phyloP scores from a whole-genome alignment of 495 filamentous ascomycete genomes.

The Neurospora pannonica region DNA sequence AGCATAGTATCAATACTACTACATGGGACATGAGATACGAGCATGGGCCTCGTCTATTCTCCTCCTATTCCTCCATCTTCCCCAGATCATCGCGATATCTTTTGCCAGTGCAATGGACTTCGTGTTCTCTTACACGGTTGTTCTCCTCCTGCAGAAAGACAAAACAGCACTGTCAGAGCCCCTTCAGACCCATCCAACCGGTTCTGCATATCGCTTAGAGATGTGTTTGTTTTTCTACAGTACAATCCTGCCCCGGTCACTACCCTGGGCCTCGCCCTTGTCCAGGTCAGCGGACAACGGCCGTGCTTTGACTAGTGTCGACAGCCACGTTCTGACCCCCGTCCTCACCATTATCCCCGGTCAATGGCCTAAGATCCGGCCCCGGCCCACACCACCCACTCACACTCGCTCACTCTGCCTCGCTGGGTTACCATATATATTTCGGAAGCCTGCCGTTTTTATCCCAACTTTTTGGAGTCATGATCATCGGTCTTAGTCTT shows the following conservation, averaged over 20 bases:
- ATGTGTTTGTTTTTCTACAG: neutral
- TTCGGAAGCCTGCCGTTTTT: neutral
- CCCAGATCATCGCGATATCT: neutral
- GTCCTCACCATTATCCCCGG: neutral
- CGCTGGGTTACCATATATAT: neutral
- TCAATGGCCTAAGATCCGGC: neutral
- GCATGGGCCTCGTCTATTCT: neutral
- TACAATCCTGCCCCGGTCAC: neutral
- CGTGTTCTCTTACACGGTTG: neutral
- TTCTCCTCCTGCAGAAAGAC: neutral
- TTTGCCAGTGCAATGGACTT: neutral
- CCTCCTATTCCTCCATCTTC: neutral
- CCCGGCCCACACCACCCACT: neutral
- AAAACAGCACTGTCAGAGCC: neutral
- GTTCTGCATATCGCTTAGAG: neutral
- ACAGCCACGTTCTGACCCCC: neutral
- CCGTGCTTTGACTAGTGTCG: neutral
- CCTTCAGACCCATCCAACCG: neutral
- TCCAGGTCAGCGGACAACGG: neutral
- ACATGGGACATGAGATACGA: neutral
- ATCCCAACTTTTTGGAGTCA: neutral
- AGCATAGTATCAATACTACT: neutral
- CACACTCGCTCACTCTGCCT: neutral
- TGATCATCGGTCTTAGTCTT: slow-evolving; percentile 1
- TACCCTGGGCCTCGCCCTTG: neutral